Percentiles rank a stretch among this genome's conserved stretches.
Evolutionary conservation across 2,329 filamentous ascomycete species (phyloP).

Genomic region (Trichoderma sp.): DNA sequence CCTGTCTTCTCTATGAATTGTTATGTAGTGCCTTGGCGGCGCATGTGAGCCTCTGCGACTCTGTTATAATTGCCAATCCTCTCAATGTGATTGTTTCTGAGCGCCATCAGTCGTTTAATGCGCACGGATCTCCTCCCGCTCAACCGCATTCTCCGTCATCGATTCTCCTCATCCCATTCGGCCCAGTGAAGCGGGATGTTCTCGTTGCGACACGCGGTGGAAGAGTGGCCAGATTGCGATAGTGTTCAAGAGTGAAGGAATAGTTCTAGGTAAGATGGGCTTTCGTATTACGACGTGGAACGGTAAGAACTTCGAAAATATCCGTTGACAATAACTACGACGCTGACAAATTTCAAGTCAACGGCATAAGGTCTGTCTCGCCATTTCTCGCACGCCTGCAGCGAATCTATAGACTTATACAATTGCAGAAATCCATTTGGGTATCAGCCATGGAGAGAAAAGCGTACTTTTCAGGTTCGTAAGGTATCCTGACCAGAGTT

Average conservation of each 20-base stretch:
- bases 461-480: slow-evolving; percentile 64
- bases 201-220: neutral
- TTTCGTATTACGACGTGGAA: slow-evolving; percentile 87
- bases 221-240: neutral
- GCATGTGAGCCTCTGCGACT: neutral
- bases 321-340: neutral
- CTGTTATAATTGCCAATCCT: neutral
- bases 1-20: neutral
- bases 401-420: neutral
- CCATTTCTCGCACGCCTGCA: neutral
- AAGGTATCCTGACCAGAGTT: neutral
- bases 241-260: neutral
- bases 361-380: slow-evolving; percentile 67
- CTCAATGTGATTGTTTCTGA: neutral
- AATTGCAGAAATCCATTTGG: slow-evolving; percentile 68
- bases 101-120: neutral
- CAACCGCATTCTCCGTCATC: neutral
- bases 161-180: neutral
- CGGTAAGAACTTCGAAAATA: slow-evolving; percentile 48
- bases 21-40: neutral
- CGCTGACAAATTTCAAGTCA: slow-evolving; percentile 52
- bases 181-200: slow-evolving; percentile 3
- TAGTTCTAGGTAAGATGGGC: slow-evolving; percentile 52
- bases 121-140: neutral
- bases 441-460: slow-evolving; percentile 79